Conservation (phyloP, 2,329 filamentous ascomycete species). For the Diaporthe ilicicola region DNA sequence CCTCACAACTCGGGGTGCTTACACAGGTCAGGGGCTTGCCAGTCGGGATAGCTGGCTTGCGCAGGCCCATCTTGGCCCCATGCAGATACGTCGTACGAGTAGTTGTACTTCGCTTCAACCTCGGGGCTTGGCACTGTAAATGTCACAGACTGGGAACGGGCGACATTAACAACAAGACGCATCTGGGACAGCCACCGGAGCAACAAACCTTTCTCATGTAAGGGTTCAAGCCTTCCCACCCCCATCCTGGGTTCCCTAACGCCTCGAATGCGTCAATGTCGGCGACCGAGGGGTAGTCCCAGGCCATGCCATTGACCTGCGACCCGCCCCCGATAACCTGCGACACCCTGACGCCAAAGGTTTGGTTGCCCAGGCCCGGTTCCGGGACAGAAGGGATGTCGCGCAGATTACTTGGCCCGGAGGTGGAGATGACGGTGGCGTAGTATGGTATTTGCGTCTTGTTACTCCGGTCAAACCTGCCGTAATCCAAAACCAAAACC, state of each 20-base stretch:
- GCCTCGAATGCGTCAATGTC: slow-evolving; percentile 8
- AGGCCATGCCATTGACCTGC: slow-evolving; percentile 1
- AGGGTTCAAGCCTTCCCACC: not conserved
- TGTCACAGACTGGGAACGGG: not conserved
- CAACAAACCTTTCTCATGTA: not conserved
- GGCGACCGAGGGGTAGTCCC: not conserved
- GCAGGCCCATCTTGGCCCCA: slow-evolving; percentile 4
- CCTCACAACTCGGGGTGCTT: not conserved
- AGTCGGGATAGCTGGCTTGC: slow-evolving; percentile 5
- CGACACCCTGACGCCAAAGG: not conserved
- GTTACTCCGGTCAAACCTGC: not conserved
- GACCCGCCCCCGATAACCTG: not conserved
- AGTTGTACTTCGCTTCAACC: not conserved
- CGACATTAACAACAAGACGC: not conserved
- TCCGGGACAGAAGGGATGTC: not conserved
- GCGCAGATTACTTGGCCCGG: slow-evolving; percentile 2
- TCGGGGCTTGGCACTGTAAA: not conserved
- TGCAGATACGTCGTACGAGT: slow-evolving; percentile 9
- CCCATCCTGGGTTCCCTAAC: not conserved
- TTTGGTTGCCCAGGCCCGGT: not conserved
- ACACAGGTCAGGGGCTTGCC: slow-evolving; percentile 13
- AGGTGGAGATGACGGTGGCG: not conserved
- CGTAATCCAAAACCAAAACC: slow-evolving; percentile 7
- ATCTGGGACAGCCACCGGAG: not conserved
- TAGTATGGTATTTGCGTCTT: slow-evolving; percentile 1